These are phyloP conservation scores for Entomortierella chlamydospora DNA, from an alignment of 192 early-diverging fungal genomes.

Conservation along the genomic window DNA sequence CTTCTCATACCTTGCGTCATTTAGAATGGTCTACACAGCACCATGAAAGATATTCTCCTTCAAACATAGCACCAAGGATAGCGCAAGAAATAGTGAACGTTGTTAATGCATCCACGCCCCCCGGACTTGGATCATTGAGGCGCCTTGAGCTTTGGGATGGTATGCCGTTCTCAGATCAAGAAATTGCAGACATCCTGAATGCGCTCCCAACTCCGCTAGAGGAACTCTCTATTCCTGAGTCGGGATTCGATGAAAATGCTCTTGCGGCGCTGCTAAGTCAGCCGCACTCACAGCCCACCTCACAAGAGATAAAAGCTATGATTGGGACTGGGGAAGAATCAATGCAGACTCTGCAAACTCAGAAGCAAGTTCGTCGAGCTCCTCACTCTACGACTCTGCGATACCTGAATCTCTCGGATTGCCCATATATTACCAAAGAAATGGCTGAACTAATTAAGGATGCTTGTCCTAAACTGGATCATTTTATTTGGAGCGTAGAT, in stretches of 20 bases:
- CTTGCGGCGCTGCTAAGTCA: neutral
- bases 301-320: too few species aligned
- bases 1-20: neutral
- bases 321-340: too few species aligned
- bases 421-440: neutral
- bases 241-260: neutral
- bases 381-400: neutral
- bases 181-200: slow-evolving; percentile 5
- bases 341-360: neutral
- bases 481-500: too few species aligned
- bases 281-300: too few species aligned
- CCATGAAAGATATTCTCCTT: neutral
- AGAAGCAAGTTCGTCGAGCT: neutral
- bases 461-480: neutral
- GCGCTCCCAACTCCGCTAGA: neutral
- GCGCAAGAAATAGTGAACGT: neutral
- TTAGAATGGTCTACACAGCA: neutral
- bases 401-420: neutral
- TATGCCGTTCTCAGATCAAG: neutral
- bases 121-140: neutral
- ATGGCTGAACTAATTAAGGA: neutral
- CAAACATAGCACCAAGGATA: neutral
- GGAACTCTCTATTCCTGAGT: neutral
- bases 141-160: slow-evolving; percentile 5
- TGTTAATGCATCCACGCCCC: neutral